Evolutionary conservation across 176 grass and related monocot species (phyloP).

Genomic region (Metroxylon sagu): DNA sequence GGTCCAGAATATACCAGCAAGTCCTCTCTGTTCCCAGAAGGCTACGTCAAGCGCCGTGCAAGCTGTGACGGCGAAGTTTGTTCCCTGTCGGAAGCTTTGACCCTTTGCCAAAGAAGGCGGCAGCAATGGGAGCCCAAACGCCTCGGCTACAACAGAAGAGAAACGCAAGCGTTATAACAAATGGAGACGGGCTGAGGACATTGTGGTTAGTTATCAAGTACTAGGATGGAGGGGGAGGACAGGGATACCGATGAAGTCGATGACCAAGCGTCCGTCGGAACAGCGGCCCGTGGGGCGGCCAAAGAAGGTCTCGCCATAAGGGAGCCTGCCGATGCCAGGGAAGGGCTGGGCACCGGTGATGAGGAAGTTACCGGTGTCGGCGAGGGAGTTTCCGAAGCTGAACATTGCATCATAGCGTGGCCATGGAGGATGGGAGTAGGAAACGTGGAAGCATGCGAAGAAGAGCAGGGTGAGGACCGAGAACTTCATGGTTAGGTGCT

Average conservation of each 20-base stretch:
- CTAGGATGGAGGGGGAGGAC: too few species aligned
- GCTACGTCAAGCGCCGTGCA: slow-evolving; percentile 40
- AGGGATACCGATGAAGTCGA: slow-evolving; percentile 57
- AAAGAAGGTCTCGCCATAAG: not conserved
- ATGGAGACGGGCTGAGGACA: not conserved
- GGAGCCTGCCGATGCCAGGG: too few species aligned
- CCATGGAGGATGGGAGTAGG: too few species aligned
- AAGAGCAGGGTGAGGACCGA: too few species aligned
- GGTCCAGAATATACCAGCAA: slow-evolving; percentile 32
- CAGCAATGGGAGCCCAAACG: slow-evolving; percentile 31
- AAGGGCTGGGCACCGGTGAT: too few species aligned
- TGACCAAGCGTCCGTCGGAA: slow-evolving; percentile 57
- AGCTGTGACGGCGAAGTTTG: slow-evolving; percentile 58
- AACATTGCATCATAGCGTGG: too few species aligned
- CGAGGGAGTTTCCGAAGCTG: too few species aligned
- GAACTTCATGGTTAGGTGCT: too few species aligned
- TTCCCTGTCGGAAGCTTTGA: slow-evolving; percentile 21
- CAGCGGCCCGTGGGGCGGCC: slow-evolving; percentile 39
- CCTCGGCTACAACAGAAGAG: slow-evolving; percentile 32
- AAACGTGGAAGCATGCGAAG: too few species aligned
- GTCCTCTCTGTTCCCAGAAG: slow-evolving; percentile 26
- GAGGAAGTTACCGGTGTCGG: too few species aligned
- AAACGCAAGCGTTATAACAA: not conserved
- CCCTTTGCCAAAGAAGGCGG: slow-evolving; percentile 28
- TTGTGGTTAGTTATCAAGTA: too few species aligned